A percentile compares a stretch with the other conserved stretches of the same genome.
Evolutionary conservation across 2,329 filamentous ascomycete genomes (phyloP).

Genomic region (Fusarium subtropicale): DNA sequence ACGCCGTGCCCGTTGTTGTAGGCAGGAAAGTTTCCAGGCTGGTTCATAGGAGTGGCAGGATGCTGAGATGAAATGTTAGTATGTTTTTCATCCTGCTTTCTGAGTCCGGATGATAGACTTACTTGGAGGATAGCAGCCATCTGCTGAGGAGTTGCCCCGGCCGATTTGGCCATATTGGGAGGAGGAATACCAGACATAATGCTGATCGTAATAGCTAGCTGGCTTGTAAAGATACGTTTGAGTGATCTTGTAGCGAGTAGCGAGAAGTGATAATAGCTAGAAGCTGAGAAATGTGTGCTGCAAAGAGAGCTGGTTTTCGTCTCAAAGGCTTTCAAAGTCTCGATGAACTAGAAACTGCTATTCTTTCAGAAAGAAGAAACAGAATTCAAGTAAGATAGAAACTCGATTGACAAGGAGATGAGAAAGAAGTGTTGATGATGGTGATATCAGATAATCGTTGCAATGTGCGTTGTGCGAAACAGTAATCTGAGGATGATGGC

Average conservation of each 20-base stretch:
- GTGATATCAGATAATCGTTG: slow-evolving; percentile 20
- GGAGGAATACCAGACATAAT: slow-evolving; percentile 14
- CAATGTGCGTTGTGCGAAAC: neutral
- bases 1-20: neutral
- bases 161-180: neutral
- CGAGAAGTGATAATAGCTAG: neutral
- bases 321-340: neutral
- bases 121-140: neutral
- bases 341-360: neutral
- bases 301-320: neutral
- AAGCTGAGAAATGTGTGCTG: neutral
- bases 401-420: slow-evolving; percentile 6
- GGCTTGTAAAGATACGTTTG: slow-evolving; percentile 6
- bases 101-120: neutral
- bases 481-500: slow-evolving; percentile 25
- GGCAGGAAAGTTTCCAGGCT: neutral
- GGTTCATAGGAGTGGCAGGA: neutral
- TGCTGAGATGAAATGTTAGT: slow-evolving; percentile 11
- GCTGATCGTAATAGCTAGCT: neutral
- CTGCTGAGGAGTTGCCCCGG: neutral
- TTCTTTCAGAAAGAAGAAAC: slow-evolving; percentile 6
- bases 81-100: slow-evolving; percentile 1
- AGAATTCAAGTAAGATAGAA: neutral
- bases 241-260: slow-evolving; percentile 9
- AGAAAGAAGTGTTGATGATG: neutral